Evolutionary conservation across 176 grass and related monocot species (phyloP), one percentile per base, ranked within the genome.

Genomic region (Oryza meyeriana): DNA sequence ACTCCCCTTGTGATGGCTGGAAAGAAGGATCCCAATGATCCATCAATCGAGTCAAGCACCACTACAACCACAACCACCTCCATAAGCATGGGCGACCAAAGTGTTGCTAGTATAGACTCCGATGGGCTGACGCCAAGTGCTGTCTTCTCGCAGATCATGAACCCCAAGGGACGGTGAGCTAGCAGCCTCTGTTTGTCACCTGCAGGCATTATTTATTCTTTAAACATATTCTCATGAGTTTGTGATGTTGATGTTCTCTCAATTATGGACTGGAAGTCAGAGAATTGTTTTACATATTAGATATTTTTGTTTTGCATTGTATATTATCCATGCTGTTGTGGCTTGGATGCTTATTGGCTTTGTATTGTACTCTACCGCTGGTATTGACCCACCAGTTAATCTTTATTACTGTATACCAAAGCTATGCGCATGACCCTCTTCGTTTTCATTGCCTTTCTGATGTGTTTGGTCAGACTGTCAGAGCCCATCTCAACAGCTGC

Each of bases 131-230:
- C 94, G 1, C 91, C 94, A 3, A 97, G 91, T 25, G 91, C 89
- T 13, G 91, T 97, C 48, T 97, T 97, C 92, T 97, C 94, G 3
- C 91, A 97, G 94, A 97, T 97, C 85, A 88, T 97, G 94, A 92
- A 97, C 86, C 94, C 94, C 39, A 97, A 92, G 82, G 94, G 94
- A 66, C 87, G 94, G 83, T 97, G 88, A 97, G 82, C 73, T 84
- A 62, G 79, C 77, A 90, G 66, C 30, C 1, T 45, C 34, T 22
- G 41, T 45, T 74, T 40, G 28, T 86, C 71, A 61, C 59, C 34
- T 36, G 20, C 68, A 18, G 38, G 61, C 48, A 34, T 86, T 79
- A 83, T 83, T 86, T 83, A 75, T 90, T 86, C 74, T 69, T 83
- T 79, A 74, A 90, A 39, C 66, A 20, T 81, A 77, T 67, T 78